Evolutionary conservation across 2,329 filamentous ascomycete genomes (phyloP), one percentile per base, ranked within the genome.

Genomic region (Ascochyta rabiei): DNA sequence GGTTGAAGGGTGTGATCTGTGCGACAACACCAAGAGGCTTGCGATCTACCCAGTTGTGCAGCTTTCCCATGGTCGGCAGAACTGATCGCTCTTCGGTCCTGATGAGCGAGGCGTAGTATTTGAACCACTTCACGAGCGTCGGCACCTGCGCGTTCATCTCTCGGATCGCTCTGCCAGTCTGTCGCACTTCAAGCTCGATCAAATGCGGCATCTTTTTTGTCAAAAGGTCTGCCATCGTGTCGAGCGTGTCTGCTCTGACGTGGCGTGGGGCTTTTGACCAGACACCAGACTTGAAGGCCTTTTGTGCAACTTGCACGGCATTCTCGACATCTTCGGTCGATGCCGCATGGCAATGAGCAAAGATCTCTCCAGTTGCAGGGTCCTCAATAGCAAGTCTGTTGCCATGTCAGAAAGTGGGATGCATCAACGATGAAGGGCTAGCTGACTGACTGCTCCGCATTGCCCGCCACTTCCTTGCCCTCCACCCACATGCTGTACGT

Each of bases 91-190:
- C 86, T 65, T 89, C 86, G 1, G 84, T 86, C n/a, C 88, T 83
- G 28, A 89, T 80, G 1, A 89, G 68, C 0, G 86, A 80, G 1
- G 87, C 86, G 65, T 88, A 91, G 75, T 90, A 90, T 56, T 83
- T 85, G 74, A 90, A 86, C 88, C 88, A 90, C 38, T 85, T 83
- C 1, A 86, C 81, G 0, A 90, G 78, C 0, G 83, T 85, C 0
- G 85, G 84, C 5, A 88, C 83, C 68, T 90, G 88, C 1, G 87
- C 86, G 43, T 81, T 80, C 86, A 91, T 89, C 70, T 90, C 88
- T 23, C 87, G 84, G 24, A 88, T 77, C 0, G 84, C 84, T 0
- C 88, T 84, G 2, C 88, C 88, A 0, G 88, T 91, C 71, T 90
- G 88, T 30, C 72, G 76, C 7, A 88, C 85, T 70, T 91, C 88